phyloP scores from a whole-genome alignment of 2,329 filamentous ascomycete genomes.

The Aspergillus pseudotamarii region DNA sequence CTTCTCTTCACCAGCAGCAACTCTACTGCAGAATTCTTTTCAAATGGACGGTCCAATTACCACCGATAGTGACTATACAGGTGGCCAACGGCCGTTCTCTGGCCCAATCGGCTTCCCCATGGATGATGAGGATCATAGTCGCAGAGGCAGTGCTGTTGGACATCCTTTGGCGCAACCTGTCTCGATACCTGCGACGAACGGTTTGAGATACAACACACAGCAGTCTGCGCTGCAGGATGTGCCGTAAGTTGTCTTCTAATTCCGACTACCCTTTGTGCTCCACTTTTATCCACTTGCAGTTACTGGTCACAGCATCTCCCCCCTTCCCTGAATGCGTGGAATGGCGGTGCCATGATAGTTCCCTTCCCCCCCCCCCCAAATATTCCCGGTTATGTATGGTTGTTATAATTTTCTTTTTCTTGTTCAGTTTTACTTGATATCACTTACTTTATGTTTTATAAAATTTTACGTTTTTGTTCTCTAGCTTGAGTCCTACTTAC shows the following conservation, averaged over 20 bases:
- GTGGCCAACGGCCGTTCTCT: conserved; percentile 37
- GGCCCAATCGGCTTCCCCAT: conserved; percentile 37
- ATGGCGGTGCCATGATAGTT: conserved; percentile 25
- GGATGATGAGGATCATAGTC: conserved; percentile 51
- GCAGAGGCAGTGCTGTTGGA: conserved; percentile 54
- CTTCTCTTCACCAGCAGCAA: conserved; percentile 26
- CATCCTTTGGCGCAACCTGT: conserved; percentile 49
- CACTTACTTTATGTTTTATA: too few relatives aligned
- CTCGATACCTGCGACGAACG: conserved; percentile 50
- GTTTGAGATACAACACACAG: conserved; percentile 55
- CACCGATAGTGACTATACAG: conserved; percentile 45
- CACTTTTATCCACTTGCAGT: conserved; percentile 32
- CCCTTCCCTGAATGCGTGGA: conserved; percentile 36
- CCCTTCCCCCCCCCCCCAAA: not conserved
- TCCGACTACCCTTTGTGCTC: conserved; percentile 34
- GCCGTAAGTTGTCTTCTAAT: conserved; percentile 57
- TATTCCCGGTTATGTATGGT: conserved; percentile 2
- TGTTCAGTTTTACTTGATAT: not conserved
- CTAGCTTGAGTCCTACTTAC: conserved; percentile 31
- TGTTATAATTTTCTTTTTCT: not conserved
- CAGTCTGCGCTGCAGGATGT: conserved; percentile 55
- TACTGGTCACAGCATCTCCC: conserved; percentile 34
- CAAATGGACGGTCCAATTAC: conserved; percentile 42
- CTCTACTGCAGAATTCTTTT: conserved; percentile 40
- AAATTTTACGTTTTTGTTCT: too few relatives aligned